phyloP scores from a whole-genome alignment of 2,329 filamentous ascomycete species.

The Stromatinia cepivora region DNA sequence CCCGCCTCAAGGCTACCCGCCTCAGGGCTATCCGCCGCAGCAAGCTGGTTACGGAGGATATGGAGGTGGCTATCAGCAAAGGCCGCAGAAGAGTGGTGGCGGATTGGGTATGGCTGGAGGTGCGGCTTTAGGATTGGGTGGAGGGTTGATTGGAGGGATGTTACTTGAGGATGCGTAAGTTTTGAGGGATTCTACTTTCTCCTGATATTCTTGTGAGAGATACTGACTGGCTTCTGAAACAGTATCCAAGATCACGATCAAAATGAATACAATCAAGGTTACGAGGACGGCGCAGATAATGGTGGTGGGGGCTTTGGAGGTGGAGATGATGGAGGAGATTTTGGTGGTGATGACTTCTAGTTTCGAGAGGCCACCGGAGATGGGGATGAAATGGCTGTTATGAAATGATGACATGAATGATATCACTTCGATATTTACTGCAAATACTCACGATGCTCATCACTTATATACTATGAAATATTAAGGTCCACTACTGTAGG shows the following conservation, averaged over 20 bases:
- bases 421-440: background rate
- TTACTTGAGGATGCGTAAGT: slow-evolving; percentile 61
- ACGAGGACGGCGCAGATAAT: slow-evolving; percentile 34
- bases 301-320: slow-evolving; percentile 36
- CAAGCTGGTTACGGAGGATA: slow-evolving; percentile 42
- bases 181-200: background rate
- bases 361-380: slow-evolving; percentile 46
- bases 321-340: slow-evolving; percentile 35
- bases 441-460: background rate
- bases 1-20: slow-evolving; percentile 38
- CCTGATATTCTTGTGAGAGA: background rate
- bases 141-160: slow-evolving; percentile 76
- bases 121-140: slow-evolving; percentile 75
- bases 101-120: slow-evolving; percentile 72
- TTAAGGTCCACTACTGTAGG: background rate
- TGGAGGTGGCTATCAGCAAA: slow-evolving; percentile 39
- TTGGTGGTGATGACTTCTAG: slow-evolving; percentile 23
- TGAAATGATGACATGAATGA: background rate
- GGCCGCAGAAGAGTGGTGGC: slow-evolving; percentile 47
- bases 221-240: background rate
- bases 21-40: slow-evolving; percentile 39
- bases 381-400: slow-evolving; percentile 36
- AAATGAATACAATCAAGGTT: slow-evolving; percentile 56
- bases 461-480: background rate
- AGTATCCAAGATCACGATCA: slow-evolving; percentile 60